phyloP scores from a whole-genome alignment of 495 filamentous ascomycete genomes.

The Penicillium crystallinum region DNA sequence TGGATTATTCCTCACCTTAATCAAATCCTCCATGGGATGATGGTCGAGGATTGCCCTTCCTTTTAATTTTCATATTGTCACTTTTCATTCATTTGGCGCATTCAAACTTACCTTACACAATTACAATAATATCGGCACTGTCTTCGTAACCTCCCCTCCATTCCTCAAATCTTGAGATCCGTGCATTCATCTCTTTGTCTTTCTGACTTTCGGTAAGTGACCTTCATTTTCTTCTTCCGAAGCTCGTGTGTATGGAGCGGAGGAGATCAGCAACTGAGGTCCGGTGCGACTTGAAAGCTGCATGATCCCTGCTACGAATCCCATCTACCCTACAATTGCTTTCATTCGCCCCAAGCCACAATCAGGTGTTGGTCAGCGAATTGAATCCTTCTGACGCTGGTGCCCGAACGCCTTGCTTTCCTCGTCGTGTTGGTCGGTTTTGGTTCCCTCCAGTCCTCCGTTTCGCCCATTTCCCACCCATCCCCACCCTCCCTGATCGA shows the following conservation, averaged over 20 bases:
- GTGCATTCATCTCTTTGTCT: slow-evolving; percentile 1
- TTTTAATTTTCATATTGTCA: slow-evolving; percentile 1
- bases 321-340: slow-evolving; percentile 24
- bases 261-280: not conserved
- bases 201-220: not conserved
- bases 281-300: slow-evolving; percentile 30
- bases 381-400: slow-evolving; percentile 30
- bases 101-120: no score
- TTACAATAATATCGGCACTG: not conserved
- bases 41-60: not conserved
- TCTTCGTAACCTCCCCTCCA: not conserved
- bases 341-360: slow-evolving; percentile 33
- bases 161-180: not conserved
- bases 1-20: not conserved
- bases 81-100: not conserved
- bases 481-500: slow-evolving; percentile 32
- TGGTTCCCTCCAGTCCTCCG: slow-evolving; percentile 16
- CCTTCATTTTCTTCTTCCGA: not conserved
- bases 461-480: slow-evolving; percentile 21
- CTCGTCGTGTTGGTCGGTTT: slow-evolving; percentile 25
- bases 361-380: slow-evolving; percentile 29
- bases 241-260: not conserved
- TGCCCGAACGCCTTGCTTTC: slow-evolving; percentile 43
- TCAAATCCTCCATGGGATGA: not conserved
- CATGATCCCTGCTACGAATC: slow-evolving; percentile 41